Conservation (phyloP, 2,329 filamentous ascomycete genomes). For the Gaeumannomyces tritici region DNA sequence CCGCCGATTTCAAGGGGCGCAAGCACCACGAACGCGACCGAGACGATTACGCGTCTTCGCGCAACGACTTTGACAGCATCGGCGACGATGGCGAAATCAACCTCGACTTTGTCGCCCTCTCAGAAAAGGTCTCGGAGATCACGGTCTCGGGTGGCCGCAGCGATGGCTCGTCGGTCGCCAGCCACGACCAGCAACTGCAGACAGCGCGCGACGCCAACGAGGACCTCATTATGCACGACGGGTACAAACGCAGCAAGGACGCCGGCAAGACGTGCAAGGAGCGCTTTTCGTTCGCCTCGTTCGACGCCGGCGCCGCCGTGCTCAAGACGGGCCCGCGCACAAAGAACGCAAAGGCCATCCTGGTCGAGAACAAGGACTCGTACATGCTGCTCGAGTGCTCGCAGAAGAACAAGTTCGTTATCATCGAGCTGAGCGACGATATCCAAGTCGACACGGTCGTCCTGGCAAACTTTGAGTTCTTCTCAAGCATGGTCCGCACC, state of each 20-base stretch:
- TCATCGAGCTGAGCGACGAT: constrained; percentile 84
- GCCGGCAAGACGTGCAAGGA: constrained; percentile 97
- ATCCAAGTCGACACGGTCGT: constrained; percentile 88
- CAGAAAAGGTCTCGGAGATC: constrained; percentile 34
- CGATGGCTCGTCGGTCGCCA: constrained; percentile 10
- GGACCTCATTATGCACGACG: constrained; percentile 34
- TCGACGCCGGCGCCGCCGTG: constrained; percentile 90
- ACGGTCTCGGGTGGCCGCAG: constrained; percentile 17
- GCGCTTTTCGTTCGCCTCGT: constrained; percentile 93
- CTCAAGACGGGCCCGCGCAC: constrained; percentile 81
- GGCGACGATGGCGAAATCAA: constrained; percentile 83
- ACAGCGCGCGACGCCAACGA: constrained; percentile 19
- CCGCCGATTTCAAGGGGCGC: constrained; percentile 56
- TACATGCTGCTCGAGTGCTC: constrained; percentile 95
- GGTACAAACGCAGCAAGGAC: constrained; percentile 68
- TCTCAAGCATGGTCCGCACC: constrained; percentile 89
- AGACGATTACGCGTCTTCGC: constrained; percentile 14
- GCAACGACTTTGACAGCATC: constrained; percentile 65
- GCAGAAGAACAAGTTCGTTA: constrained; percentile 81
- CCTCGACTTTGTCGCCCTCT: constrained; percentile 41
- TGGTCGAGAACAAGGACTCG: constrained; percentile 95
- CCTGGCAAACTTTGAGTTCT: constrained; percentile 98
- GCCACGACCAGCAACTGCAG: constrained; percentile 4
- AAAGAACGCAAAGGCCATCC: constrained; percentile 78
- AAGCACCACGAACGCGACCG: constrained; percentile 41